Evolutionary conservation across 345 rosid species (phyloP).

Genomic region (Erodium maritimum): DNA sequence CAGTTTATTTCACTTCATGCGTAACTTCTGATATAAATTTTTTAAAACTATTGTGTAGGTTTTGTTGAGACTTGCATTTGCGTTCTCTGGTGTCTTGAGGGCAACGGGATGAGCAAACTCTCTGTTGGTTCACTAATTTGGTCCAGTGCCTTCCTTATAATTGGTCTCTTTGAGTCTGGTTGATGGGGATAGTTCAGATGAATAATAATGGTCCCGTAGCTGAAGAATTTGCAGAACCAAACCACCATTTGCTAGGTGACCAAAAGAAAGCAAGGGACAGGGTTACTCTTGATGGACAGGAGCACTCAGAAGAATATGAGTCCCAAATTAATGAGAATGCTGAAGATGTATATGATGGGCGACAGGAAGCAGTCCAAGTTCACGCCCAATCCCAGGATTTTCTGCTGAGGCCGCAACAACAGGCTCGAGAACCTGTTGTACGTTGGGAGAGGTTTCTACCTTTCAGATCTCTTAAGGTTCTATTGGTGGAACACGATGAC

Average conservation of each 20-base stretch:
- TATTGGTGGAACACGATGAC: constrained; percentile 35
- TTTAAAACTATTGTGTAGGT: constrained; percentile 7
- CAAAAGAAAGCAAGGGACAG: constrained; percentile 21
- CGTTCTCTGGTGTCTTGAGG: constrained; percentile 8
- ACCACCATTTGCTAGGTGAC: constrained; percentile 15
- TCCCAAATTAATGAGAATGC: constrained; percentile 20
- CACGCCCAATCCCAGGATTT: constrained; percentile 3
- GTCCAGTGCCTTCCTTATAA: constrained; percentile 10
- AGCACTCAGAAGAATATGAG: constrained; percentile 34
- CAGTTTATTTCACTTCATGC: neutral
- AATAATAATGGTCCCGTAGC: constrained; percentile 16
- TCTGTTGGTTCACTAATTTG: constrained; percentile 6
- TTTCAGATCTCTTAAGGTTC: constrained; percentile 26
- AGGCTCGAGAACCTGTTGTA: constrained; percentile 16
- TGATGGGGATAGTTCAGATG: constrained; percentile 23
- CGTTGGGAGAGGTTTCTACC: constrained; percentile 31
- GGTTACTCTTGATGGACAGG: constrained; percentile 27
- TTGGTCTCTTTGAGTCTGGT: constrained; percentile 32
- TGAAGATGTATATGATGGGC: constrained; percentile 14
- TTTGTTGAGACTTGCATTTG: constrained; percentile 2
- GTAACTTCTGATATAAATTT: neutral
- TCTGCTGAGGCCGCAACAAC: constrained; percentile 15
- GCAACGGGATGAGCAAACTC: constrained; percentile 20
- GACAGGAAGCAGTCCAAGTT: constrained; percentile 9
- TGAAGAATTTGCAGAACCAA: constrained; percentile 18